Base-by-base conservation (phyloP, 2,329 filamentous ascomycete species). In the Fusarium concolor region DNA sequence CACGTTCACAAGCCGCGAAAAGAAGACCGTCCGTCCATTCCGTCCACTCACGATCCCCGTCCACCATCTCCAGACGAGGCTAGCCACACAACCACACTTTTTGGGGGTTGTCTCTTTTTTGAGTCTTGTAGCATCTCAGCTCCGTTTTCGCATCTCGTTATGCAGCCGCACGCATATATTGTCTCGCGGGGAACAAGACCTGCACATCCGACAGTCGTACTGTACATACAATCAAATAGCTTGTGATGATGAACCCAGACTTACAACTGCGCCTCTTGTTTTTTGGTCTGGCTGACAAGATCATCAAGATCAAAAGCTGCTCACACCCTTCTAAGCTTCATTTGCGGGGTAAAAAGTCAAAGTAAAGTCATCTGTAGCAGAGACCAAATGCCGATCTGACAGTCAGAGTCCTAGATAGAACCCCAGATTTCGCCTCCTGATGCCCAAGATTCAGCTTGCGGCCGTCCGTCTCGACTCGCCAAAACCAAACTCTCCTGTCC, bases 271-370 rank as follows among this genome's bases (percentile, higher is more conserved):
- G 59, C 65, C 54, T 64, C 64, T 42, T 46, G 26, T 14, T 45
- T 38, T 57, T 26, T 31, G 56, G 33, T 41, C 9, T 39, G 50
- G 45, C 43, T 68, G 65, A 60, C 53, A 68, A 65, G 65, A 68
- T 67, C 64, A 46, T 24, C 62, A 22, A 56, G 42, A 47, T 63
- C 33, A 24, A 49, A 20, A 58, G 57, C 63, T 49, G 49, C 53
- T 65, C 64, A 44, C 37, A 56, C 42, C 46, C 41, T 51, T 42
- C 18, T 39, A 31, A 29, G 50, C 37, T 43, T 24, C 14, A 22
- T 52, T 68, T 67, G 64, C 64, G 65, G 65, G 64, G 65, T 68
- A 67, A 50, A 33, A 62, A 54, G 56, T 44, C 43, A 58, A 57
- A 65, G 28, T 45, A 65, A 39, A 59, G 55, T 44, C 60, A 56